Evolutionary conservation across 352 stramenopile genomes (phyloP), one percentile per base, ranked within the genome.

Genomic region (Hyaloperonospora brassicae): DNA sequence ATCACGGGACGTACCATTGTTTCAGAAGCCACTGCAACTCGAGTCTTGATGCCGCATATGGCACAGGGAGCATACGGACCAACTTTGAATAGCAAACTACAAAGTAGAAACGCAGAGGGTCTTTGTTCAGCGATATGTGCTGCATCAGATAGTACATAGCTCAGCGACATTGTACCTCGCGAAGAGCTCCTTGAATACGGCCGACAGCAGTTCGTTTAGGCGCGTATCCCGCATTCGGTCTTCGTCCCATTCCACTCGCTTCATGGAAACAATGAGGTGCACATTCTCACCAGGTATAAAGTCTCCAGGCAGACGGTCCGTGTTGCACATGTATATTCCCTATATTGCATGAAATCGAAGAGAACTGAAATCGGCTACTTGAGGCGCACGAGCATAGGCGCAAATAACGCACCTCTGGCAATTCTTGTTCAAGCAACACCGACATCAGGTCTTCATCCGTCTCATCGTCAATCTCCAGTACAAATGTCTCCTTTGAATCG

Each of bases 391-490:
- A 39, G n/a, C n/a, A n/a, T 24, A 23, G 21, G 8, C 31, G 30
- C 22, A 10, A 50, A 39, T 40, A 49, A 53, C 54, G 8, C 47
- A 84, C 77, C 66, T 89, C 85, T 8, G 84, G 80, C 4, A 93
- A 58, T 44, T 89, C 79, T 47, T 95, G 84, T 55, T 96, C 85
- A 6, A 96, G 70, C 6, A 97, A 51, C 2, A 94, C 87, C 2
- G 88, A 93, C 85, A 96, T 93, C 5, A 94, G 58, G 51, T 97
- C 87, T 76, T 96, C 88, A 48, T 96, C 87, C 0, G 86, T 95
- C 66, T 96, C 88, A 53, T 97, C 88, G 49, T 97, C 88, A 35
- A 97, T 93, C 52, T 96, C 85, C 22, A 95, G 60, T 5, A 96
- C 83, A 61, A 95, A 96, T 13, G 86, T 90, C 36, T 90, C 68